Percentiles rank a stretch among this genome's conserved stretches.
phyloP scores from a whole-genome alignment of 495 filamentous ascomycete genomes.

The Podospora conica region DNA sequence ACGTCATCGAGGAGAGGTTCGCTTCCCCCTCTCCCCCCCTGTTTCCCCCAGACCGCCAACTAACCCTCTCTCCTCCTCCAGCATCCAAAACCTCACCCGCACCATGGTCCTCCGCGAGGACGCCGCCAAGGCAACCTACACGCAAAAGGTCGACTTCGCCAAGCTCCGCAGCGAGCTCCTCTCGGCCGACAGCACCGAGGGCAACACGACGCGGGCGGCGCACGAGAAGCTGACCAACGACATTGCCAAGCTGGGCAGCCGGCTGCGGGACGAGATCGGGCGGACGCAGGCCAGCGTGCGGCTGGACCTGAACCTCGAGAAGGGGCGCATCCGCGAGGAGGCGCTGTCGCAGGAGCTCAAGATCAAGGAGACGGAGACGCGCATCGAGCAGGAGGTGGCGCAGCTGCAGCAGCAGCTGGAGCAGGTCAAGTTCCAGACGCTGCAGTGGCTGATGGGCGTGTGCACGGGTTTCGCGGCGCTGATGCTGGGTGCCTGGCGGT shows the following conservation, averaged over 20 bases:
- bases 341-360: constrained; percentile 95
- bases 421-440: constrained; percentile 92
- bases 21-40: not conserved
- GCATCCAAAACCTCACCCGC: constrained; percentile 94
- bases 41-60: not conserved
- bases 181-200: constrained; percentile 83
- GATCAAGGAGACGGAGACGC: constrained; percentile 96
- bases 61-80: constrained; percentile 21
- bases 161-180: constrained; percentile 93
- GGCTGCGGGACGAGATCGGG: constrained; percentile 87
- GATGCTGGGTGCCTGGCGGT: constrained; percentile 90
- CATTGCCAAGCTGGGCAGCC: constrained; percentile 80
- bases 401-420: constrained; percentile 85
- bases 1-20: constrained; percentile 91
- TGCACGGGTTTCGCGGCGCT: constrained; percentile 88
- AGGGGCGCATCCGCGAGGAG: constrained; percentile 94
- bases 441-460: constrained; percentile 99
- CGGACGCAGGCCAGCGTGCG: constrained; percentile 88
- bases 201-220: constrained; percentile 75
- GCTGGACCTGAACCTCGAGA: constrained; percentile 91
- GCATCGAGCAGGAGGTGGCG: constrained; percentile 97
- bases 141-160: constrained; percentile 98
- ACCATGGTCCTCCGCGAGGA: constrained; percentile 99
- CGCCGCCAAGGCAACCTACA: constrained; percentile 81
- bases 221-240: constrained; percentile 94